Percentiles rank a stretch among this genome's conserved stretches.
Evolutionary conservation across 2,329 filamentous ascomycete genomes (phyloP).

Genomic region (Cercospora sp.): DNA sequence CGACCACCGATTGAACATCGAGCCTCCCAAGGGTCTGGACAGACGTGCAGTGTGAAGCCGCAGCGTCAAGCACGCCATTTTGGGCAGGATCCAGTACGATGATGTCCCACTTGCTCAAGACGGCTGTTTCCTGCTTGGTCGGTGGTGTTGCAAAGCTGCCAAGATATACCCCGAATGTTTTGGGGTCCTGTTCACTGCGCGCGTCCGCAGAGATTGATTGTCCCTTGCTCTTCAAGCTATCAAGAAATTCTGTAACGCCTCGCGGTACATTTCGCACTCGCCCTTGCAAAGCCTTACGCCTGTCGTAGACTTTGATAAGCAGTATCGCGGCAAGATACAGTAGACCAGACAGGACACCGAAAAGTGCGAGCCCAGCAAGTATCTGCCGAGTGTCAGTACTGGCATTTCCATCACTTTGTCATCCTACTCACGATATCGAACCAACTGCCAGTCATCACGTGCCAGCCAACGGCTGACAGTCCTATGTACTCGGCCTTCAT

Average conservation of each 20-base stretch:
- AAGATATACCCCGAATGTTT: constrained; percentile 35
- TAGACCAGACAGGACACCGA: constrained; percentile 4
- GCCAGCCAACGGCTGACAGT: constrained; percentile 14
- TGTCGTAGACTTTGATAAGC: neutral
- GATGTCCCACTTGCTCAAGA: constrained; percentile 33
- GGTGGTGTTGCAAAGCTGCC: constrained; percentile 31
- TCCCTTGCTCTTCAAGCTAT: neutral
- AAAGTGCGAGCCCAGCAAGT: constrained; percentile 10
- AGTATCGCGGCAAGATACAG: neutral
- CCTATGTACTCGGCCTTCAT: constrained; percentile 10
- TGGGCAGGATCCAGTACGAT: constrained; percentile 31
- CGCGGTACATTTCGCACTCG: neutral
- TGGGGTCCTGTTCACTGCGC: constrained; percentile 11
- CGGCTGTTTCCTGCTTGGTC: constrained; percentile 19
- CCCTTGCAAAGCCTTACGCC: neutral
- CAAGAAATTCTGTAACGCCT: neutral
- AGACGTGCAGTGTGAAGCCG: constrained; percentile 28
- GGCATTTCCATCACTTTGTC: too few species aligned
- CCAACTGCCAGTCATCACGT: constrained; percentile 13
- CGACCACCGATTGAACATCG: constrained; percentile 18
- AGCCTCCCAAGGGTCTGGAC: constrained; percentile 30
- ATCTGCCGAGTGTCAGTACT: neutral
- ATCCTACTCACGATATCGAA: constrained; percentile 8
- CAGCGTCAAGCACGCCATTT: constrained; percentile 25
- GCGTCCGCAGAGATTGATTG: constrained; percentile 1